Evolutionary conservation across 148 eudicot genomes (phyloP).

Genomic region (Arbutus unedo): DNA sequence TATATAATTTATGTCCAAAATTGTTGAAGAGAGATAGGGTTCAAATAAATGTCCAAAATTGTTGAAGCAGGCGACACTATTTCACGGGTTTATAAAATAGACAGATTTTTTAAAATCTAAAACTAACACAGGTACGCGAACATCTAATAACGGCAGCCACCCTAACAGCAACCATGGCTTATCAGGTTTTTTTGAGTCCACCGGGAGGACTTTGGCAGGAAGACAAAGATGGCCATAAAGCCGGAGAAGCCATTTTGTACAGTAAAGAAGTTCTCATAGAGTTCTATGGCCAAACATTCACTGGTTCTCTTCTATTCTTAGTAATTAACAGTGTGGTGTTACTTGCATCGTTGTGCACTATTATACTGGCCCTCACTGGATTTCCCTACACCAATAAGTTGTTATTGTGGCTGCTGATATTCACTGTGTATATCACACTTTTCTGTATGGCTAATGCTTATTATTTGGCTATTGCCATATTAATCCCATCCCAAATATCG

Average conservation of each 20-base stretch:
- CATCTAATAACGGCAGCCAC: conserved; percentile 4
- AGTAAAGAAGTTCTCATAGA: accelerated
- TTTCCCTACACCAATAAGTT: neutral
- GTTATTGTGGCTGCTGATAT: neutral
- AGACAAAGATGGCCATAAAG: neutral
- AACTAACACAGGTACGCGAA: neutral
- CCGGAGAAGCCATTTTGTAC: neutral
- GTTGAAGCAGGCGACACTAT: too few relatives aligned
- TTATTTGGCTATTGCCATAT: accelerated
- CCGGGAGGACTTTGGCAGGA: conserved; percentile 4
- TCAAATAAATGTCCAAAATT: too few relatives aligned
- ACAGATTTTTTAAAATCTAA: too few relatives aligned
- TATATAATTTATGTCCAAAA: too few relatives aligned
- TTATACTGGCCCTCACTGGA: conserved; percentile 4
- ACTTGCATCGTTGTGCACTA: neutral
- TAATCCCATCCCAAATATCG: neutral
- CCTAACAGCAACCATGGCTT: neutral
- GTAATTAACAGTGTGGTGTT: neutral
- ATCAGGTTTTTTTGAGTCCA: neutral
- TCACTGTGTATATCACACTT: neutral
- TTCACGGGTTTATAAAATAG: too few relatives aligned
- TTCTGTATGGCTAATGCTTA: neutral
- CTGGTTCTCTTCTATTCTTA: too few relatives aligned
- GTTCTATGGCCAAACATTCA: too few relatives aligned
- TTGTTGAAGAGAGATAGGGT: too few relatives aligned